Evolutionary conservation across 352 stramenopile genomes (phyloP).

Genomic region (Phytophthora quininea): DNA sequence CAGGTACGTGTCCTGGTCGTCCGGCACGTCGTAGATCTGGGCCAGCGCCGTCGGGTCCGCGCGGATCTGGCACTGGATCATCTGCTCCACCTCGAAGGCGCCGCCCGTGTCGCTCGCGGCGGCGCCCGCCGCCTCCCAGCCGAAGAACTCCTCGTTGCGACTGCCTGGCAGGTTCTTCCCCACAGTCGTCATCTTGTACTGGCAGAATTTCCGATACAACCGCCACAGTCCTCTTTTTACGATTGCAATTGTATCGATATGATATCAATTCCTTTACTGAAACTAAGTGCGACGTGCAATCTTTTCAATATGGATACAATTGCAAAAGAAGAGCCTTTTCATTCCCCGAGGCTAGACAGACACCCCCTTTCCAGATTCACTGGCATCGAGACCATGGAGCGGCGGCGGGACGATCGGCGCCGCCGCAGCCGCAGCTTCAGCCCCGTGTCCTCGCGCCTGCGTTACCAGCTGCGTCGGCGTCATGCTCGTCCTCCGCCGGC

Average conservation of each 20-base stretch:
- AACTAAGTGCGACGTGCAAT: no score
- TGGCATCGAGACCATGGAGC: conserved; percentile 30
- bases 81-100: conserved; percentile 78
- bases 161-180: conserved; percentile 80
- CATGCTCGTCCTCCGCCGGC: conserved; percentile 21
- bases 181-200: conserved; percentile 40
- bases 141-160: conserved; percentile 83
- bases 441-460: conserved; percentile 44
- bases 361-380: background rate
- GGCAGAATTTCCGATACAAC: no score
- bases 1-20: conserved; percentile 84
- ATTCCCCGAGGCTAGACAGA: background rate
- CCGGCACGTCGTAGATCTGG: conserved; percentile 75
- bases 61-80: conserved; percentile 77
- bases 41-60: conserved; percentile 58
- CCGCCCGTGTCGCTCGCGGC: conserved; percentile 42
- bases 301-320: no score
- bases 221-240: no score
- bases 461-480: conserved; percentile 30
- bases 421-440: conserved; percentile 34
- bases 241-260: no score
- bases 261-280: no score
- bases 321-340: no score
- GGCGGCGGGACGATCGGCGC: conserved; percentile 27
- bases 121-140: conserved; percentile 50